Base-by-base conservation (phyloP, 352 stramenopile genomes). In the Pythium rishiriense region DNA sequence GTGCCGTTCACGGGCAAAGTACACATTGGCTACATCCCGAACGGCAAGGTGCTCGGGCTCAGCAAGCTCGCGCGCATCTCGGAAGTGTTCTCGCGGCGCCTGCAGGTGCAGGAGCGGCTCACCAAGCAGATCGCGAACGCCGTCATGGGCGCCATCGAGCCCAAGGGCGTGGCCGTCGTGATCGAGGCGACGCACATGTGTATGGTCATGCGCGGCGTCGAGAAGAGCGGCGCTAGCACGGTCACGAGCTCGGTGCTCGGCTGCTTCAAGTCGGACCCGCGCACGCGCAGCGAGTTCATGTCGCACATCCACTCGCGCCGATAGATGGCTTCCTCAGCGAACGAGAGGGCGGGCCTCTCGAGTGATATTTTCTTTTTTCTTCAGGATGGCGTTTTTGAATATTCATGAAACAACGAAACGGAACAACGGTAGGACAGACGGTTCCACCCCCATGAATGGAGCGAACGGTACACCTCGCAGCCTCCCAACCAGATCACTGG, bases 31-130 rank as follows among this genome's bases (percentile, higher is more conserved):
- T 97, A 97, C 76, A 98, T 99, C 64, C 96, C 96, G 1, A 96
- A 97, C 57, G 89, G 90, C 58, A 98, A 98, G 72, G 92, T 99
- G 55, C 81, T 99, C 42, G 98, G 98, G 6, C 77, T 99, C 35
- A 98, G 91, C 70, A 99, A 99, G 75, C 91, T 99, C 43, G 97
- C 97, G 49, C 79, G 97, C 6, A 98, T 99, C 65, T 97, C 96
- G 5, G 97, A 99, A 65, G 93, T 99, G 22, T 99, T 97, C 73
- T 75, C 97, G 17, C 83, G 97, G 29, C 86, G 97, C 10, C 76
- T 99, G 37, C 98, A 99, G 77, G 97, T 99, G 17, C 98, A 99
- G 74, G 98, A 99, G 74, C 83, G 98, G 14, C 80, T 99, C n/a
- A 99, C 97, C 11, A 96, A 97, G 68, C 95, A 99, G 76, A 99